Evolutionary conservation across 129 eudicot species (phyloP), one percentile per base, ranked within the genome.

Genomic region (Solidago caesia): DNA sequence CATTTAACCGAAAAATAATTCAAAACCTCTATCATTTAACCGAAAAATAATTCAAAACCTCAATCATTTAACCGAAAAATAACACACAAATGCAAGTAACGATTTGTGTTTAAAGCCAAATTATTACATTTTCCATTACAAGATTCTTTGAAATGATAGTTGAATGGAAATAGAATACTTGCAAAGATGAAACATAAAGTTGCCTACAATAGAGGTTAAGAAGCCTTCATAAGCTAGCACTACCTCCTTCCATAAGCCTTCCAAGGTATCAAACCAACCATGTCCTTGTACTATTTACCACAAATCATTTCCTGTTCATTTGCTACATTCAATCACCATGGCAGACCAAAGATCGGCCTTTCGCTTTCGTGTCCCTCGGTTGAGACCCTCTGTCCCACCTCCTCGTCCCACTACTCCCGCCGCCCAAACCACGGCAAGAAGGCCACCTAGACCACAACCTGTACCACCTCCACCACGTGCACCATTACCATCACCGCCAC

Each of bases 361-460:
- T 44, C 86, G 91, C 21, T 79, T 86, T 52, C 84, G 97, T 4
- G 80, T 86, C 12, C 89, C 96, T 21, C 87, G 86, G 73, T 68
- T 75, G 70, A 44, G 80, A 52, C 77, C 86, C 26, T 72, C 87
- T 9, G 81, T 71, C 70, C 79, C 82, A 44, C 57, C 70, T 13
- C 73, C 86, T 48, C 83, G 65, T 44, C 45, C 80, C 14, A 33
- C 72, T 39, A 14, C 70, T 11, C 13, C 77, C 39, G 12, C 72
- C 53, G 25, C 74, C 41, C 74, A 49, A 68, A 58, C 75, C 26
- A 44, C 62, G 15, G 5, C 53, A 15, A 71, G 72, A 71, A 64
- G 16, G 9, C 82, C 66, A 8, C 64, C 72, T 29, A 29, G 39
- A 5, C 0, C 14, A 7, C 64, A 25, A 45, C 71, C 64, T 25